Evolutionary conservation across 352 stramenopile genomes (phyloP).

Genomic region (Phytophthora idaei): DNA sequence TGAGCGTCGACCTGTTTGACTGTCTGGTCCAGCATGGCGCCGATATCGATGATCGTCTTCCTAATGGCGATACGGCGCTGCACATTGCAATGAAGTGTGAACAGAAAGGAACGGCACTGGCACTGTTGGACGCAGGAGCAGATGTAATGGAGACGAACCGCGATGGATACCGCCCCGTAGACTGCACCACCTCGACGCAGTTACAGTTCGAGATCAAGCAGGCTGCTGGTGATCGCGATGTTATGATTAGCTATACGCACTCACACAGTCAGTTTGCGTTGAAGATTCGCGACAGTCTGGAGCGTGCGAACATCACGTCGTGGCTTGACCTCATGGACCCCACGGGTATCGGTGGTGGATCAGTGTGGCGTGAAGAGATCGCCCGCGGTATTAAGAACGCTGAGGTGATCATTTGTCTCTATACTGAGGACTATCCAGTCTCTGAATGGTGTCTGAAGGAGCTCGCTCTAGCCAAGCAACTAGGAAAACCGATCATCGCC

Average conservation of each 20-base stretch:
- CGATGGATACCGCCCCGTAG: constrained; percentile 70
- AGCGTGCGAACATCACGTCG: constrained; percentile 75
- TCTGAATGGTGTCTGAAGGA: constrained; percentile 87
- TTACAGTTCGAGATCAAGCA: constrained; percentile 87
- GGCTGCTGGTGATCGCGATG: constrained; percentile 75
- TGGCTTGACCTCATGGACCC: constrained; percentile 87
- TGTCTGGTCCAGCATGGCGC: constrained; percentile 55
- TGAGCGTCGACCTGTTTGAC: constrained; percentile 56
- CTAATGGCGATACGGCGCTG: constrained; percentile 72
- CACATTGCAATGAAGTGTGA: constrained; percentile 80
- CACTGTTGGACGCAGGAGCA: constrained; percentile 59
- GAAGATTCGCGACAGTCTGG: constrained; percentile 71
- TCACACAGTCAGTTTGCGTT: constrained; percentile 77
- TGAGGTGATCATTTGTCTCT: constrained; percentile 69
- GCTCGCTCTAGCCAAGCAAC: constrained; percentile 74
- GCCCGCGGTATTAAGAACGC: constrained; percentile 79
- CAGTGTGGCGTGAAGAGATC: constrained; percentile 85
- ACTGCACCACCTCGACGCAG: constrained; percentile 83
- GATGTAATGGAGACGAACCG: constrained; percentile 71
- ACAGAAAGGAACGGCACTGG: constrained; percentile 64
- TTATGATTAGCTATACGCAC: constrained; percentile 91
- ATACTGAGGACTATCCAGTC: constrained; percentile 73
- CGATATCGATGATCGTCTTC: constrained; percentile 70
- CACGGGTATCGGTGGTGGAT: constrained; percentile 76
- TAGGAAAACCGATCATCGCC: constrained; percentile 69